Percentiles rank a stretch among this genome's conserved stretches.
Evolutionary conservation across 2,329 filamentous ascomycete genomes (phyloP).

Genomic region (Ustilaginoidea virens): DNA sequence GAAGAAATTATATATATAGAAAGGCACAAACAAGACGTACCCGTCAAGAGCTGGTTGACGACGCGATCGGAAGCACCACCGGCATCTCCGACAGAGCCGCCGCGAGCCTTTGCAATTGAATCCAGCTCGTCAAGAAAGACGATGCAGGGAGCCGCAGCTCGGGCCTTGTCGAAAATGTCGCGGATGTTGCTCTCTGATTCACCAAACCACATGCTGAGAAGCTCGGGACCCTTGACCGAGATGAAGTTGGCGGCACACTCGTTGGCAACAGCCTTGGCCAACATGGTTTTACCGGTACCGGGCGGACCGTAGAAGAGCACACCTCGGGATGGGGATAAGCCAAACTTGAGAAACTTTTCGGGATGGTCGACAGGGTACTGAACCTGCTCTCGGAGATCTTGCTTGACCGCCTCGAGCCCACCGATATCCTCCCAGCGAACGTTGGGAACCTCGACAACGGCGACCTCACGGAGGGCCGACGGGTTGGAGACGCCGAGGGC

Average conservation of each 20-base stretch:
- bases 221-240: constrained; percentile 94
- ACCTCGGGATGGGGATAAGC: constrained; percentile 92
- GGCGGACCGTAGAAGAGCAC: constrained; percentile 97
- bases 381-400: constrained; percentile 96
- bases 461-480: constrained; percentile 94
- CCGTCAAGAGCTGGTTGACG: constrained; percentile 96
- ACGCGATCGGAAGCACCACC: constrained; percentile 98
- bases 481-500: constrained; percentile 97
- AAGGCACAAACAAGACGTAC: constrained; percentile 33
- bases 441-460: constrained; percentile 97
- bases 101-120: constrained; percentile 98
- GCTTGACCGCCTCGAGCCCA: constrained; percentile 96
- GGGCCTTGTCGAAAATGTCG: constrained; percentile 99
- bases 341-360: constrained; percentile 99
- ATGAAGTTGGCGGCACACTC: constrained; percentile 99
- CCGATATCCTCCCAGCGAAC: constrained; percentile 99
- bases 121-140: constrained; percentile 98
- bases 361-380: constrained; percentile 99
- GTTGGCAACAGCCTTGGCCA: constrained; percentile 98
- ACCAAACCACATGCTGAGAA: constrained; percentile 99
- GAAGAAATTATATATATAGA: background rate
- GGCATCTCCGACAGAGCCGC: constrained; percentile 88
- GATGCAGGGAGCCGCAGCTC: constrained; percentile 91
- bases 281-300: constrained; percentile 99
- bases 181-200: constrained; percentile 99